Base-by-base conservation (phyloP, 257 asterid genomes). In the Primulina huaijiensis region DNA sequence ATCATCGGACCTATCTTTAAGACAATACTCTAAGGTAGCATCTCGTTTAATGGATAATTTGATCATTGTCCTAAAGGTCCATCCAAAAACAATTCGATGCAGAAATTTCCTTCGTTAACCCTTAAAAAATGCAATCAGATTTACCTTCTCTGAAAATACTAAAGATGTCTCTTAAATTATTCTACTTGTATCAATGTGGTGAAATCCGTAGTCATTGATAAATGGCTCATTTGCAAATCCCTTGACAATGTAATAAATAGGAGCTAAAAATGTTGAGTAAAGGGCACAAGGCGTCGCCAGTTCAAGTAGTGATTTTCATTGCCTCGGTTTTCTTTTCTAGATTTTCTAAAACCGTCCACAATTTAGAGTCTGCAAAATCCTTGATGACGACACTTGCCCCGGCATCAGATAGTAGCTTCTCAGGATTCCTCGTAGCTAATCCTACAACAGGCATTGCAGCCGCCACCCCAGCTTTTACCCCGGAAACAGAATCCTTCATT, bases 361-460 rank as follows among this genome's bases (percentile, higher is more conserved):
- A 67, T 62, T 79, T 81, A 5, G 86, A 14, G 46, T 92, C 90
- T 1, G 80, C 82, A 70, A 79, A 92, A 81, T 92, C 94, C 76
- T 80, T 80, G 64, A 88, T 82, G 64, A 86, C 84, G 62, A 89
- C 65, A 55, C 85, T 43, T 21, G 96, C 90, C 38, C 92, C 95
- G 0, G 95, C 85, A 59, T 77, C 89, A 6, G 68, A 64, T 17
- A 89, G 83, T 38, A 82, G 43, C 11, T 75, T 72, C 70, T 81
- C 89, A 0, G 98, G 90, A 72, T 92, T 92, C 74, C 95, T 75
- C 8, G 84, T 62, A 40, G 92, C 79, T 70, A 89, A 72, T 61
- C 89, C 96, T 20, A 92, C 85, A 0, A 88, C 98, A 2, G 86
- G 92, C 96, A 88, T 86, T 64, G 90, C 94, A 25, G 98, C 96